phyloP scores from a whole-genome alignment of 1,284 basidiomycete genomes.

The Inonotus hispidus region DNA sequence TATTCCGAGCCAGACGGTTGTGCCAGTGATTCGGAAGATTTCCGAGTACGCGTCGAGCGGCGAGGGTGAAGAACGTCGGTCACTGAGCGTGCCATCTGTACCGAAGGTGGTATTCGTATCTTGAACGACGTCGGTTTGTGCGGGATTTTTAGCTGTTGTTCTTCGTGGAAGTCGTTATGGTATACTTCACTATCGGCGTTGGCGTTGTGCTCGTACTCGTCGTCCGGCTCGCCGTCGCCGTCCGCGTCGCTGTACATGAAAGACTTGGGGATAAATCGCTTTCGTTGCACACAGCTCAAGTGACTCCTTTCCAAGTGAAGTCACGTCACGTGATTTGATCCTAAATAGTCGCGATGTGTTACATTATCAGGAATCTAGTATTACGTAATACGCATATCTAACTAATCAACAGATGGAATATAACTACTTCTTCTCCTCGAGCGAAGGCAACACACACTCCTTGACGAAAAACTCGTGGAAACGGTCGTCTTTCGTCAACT shows the following conservation, averaged over 20 bases:
- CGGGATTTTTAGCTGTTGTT: background rate
- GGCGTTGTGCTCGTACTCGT: slow-evolving; percentile 30
- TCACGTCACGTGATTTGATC: background rate
- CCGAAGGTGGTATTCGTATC: slow-evolving; percentile 7
- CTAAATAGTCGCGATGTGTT: background rate
- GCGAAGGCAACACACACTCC: slow-evolving; percentile 49
- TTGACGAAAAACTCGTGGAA: slow-evolving; percentile 86
- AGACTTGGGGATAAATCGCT: background rate
- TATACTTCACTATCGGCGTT: slow-evolving; percentile 25
- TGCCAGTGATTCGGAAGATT: slow-evolving; percentile 23
- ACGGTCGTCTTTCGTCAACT: slow-evolving; percentile 81
- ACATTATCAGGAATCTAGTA: background rate
- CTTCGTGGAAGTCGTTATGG: slow-evolving; percentile 14
- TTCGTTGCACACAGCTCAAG: background rate
- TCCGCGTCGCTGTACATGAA: slow-evolving; percentile 23
- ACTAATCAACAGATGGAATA: background rate
- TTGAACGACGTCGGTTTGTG: background rate
- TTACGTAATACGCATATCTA: background rate
- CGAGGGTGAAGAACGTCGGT: slow-evolving; percentile 1
- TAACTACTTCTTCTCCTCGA: slow-evolving; percentile 12
- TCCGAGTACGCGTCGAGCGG: slow-evolving; percentile 33
- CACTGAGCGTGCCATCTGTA: slow-evolving; percentile 18
- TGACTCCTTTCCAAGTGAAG: background rate
- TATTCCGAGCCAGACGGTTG: slow-evolving; percentile 20
- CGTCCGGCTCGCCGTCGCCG: slow-evolving; percentile 23